phyloP scores from a whole-genome alignment of 1,139 yeast species.

The Blastobotrys capitulatus region DNA sequence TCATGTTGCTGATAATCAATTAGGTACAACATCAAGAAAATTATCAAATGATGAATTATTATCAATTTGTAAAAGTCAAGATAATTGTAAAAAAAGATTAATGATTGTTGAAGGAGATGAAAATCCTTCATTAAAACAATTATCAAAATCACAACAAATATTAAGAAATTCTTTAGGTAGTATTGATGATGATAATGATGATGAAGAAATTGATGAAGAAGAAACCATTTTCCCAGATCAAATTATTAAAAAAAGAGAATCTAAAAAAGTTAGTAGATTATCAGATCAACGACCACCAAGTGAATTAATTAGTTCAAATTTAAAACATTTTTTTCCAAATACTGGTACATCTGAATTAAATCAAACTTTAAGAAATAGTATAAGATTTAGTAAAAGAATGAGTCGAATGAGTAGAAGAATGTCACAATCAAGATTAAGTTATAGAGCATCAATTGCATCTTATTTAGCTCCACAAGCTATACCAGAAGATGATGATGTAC shows the following conservation, averaged over 20 bases:
- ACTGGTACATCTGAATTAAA: conserved; percentile 68
- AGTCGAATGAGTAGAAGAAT: conserved; percentile 37
- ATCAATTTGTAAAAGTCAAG: conserved; percentile 73
- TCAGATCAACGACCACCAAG: conserved; percentile 93
- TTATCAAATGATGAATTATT: conserved; percentile 77
- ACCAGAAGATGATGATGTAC: conserved; percentile 27
- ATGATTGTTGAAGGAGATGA: conserved; percentile 63
- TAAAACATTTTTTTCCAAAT: conserved; percentile 89
- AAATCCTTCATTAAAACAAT: conserved; percentile 60
- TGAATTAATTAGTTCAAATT: conserved; percentile 81
- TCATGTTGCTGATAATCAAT: conserved; percentile 38
- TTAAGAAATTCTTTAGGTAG: conserved; percentile 20
- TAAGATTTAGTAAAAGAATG: conserved; percentile 63
- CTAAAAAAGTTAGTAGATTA: conserved; percentile 29
- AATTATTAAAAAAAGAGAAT: conserved; percentile 1
- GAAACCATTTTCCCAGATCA: conserved; percentile 15
- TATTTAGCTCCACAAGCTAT: conserved; percentile 20
- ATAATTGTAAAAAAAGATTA: conserved; percentile 60
- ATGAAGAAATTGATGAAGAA: conserved; percentile 16
- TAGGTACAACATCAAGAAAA: conserved; percentile 41
- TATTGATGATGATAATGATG: conserved; percentile 2
- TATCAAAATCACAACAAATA: conserved; percentile 53
- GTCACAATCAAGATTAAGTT: conserved; percentile 15
- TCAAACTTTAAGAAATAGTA: conserved; percentile 78
- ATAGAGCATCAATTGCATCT: conserved; percentile 31